phyloP scores from a whole-genome alignment of 257 asterid genomes.

The Petunia axillaris region DNA sequence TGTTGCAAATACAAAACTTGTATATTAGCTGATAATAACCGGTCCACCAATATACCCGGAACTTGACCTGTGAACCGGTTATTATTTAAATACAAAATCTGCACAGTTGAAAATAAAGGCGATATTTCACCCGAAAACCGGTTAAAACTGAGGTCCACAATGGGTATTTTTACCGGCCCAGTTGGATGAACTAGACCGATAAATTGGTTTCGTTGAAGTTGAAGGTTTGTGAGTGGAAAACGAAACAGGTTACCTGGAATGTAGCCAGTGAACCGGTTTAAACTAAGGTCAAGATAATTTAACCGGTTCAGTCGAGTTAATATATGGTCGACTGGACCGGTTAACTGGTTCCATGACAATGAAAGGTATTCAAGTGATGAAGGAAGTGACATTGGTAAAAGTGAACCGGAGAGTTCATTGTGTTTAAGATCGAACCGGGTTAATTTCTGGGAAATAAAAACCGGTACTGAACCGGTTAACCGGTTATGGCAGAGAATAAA shows the following conservation, averaged over 20 bases:
- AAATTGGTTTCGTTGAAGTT: conserved; percentile 73
- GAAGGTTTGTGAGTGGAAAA: conserved; percentile 67
- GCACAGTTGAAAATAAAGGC: conserved; percentile 72
- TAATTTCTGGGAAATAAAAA: conserved; percentile 54
- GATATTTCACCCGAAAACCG: conserved; percentile 77
- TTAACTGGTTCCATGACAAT: conserved; percentile 70
- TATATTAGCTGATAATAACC: conserved; percentile 62
- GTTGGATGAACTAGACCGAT: conserved; percentile 64
- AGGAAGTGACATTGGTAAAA: conserved; percentile 62
- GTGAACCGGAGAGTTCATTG: conserved; percentile 71
- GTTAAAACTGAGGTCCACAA: conserved; percentile 86
- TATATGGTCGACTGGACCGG: conserved; percentile 64
- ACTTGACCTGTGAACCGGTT: conserved; percentile 90
- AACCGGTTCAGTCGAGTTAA: conserved; percentile 53
- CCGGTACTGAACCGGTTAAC: conserved; percentile 66
- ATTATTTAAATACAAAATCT: conserved; percentile 73
- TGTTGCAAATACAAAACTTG: conserved; percentile 75
- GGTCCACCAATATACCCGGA: conserved; percentile 72
- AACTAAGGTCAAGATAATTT: conserved; percentile 74
- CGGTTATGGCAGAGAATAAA: conserved; percentile 73
- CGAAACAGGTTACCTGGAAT: conserved; percentile 59
- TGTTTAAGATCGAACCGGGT: conserved; percentile 82
- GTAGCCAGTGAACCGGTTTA: conserved; percentile 73
- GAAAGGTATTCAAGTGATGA: conserved; percentile 72
- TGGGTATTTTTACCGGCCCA: conserved; percentile 58